Evolutionary conservation across 75 land plant species (phyloP).

Genomic region (Isoetes taiwanensis): DNA sequence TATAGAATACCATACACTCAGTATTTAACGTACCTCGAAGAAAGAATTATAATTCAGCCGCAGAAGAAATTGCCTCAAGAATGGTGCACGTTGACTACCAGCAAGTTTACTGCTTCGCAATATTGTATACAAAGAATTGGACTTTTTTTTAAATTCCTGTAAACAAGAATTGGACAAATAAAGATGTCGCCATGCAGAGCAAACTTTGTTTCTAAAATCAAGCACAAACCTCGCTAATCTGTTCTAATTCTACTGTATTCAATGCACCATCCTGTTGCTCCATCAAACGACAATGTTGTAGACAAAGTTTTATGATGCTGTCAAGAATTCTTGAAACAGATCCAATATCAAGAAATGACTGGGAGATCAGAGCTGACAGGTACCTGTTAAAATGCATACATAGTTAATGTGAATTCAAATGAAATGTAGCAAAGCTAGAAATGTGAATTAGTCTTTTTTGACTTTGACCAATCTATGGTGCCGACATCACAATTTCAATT

Average conservation of each 20-base stretch:
- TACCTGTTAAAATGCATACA: constrained; percentile 40
- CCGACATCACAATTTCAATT: no score
- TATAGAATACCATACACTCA: not conserved
- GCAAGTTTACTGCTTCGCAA: constrained; percentile 86
- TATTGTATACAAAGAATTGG: constrained; percentile 96
- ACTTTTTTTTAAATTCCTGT: constrained; percentile 97
- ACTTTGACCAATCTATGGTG: no score
- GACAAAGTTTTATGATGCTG: constrained; percentile 82
- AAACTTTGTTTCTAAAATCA: not conserved
- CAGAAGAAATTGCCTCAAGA: constrained; percentile 68
- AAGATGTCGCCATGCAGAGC: not conserved
- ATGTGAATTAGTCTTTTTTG: not conserved
- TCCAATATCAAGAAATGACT: constrained; percentile 95
- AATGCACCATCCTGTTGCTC: constrained; percentile 60
- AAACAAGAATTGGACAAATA: not conserved
- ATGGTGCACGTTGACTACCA: constrained; percentile 94
- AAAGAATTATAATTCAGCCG: constrained; percentile 89
- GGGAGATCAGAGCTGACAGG: constrained; percentile 87
- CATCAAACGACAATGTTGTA: constrained; percentile 79
- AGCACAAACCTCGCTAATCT: constrained; percentile 64
- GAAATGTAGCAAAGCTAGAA: not conserved
- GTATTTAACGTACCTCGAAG: constrained; percentile 59
- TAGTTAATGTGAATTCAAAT: no score
- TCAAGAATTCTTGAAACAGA: constrained; percentile 95
- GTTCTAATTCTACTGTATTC: constrained; percentile 63